Conservation (phyloP, 2,329 filamentous ascomycete genomes). For the Fusarium heterosporum region DNA sequence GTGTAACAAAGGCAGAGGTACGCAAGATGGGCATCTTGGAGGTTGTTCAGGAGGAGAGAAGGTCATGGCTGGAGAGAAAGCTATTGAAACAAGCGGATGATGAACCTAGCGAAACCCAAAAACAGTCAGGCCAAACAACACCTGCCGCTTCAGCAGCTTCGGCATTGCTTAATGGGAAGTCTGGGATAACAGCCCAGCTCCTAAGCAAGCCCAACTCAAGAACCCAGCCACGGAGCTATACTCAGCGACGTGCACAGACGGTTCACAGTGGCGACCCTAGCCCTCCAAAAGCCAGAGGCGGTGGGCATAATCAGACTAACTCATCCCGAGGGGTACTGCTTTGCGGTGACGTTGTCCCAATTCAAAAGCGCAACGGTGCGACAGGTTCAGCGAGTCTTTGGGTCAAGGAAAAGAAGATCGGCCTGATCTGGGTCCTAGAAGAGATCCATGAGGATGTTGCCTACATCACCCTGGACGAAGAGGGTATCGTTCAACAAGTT, state of each 20-base stretch:
- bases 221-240: conserved; percentile 65
- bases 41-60: conserved; percentile 89
- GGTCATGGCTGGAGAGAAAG: conserved; percentile 90
- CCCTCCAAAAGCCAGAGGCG: conserved; percentile 65
- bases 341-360: conserved; percentile 98
- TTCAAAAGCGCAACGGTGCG: conserved; percentile 92
- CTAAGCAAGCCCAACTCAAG: conserved; percentile 82
- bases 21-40: conserved; percentile 95
- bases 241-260: conserved; percentile 70
- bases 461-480: conserved; percentile 79
- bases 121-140: conserved; percentile 52
- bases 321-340: conserved; percentile 90
- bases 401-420: conserved; percentile 97
- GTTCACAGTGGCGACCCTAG: conserved; percentile 68
- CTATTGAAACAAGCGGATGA: conserved; percentile 67
- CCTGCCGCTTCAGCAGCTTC: conserved; percentile 58
- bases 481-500: conserved; percentile 76
- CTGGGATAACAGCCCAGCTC: conserved; percentile 86
- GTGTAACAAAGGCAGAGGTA: conserved; percentile 96
- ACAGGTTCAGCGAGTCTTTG: conserved; percentile 94
- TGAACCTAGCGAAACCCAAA: conserved; percentile 47
- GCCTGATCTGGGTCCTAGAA: conserved; percentile 96
- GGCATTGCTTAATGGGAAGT: conserved; percentile 73
- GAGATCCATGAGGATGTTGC: conserved; percentile 97
- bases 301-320: conserved; percentile 73